Base-by-base conservation (phyloP, 2,329 filamentous ascomycete species). In the Cercospora sp. region DNA sequence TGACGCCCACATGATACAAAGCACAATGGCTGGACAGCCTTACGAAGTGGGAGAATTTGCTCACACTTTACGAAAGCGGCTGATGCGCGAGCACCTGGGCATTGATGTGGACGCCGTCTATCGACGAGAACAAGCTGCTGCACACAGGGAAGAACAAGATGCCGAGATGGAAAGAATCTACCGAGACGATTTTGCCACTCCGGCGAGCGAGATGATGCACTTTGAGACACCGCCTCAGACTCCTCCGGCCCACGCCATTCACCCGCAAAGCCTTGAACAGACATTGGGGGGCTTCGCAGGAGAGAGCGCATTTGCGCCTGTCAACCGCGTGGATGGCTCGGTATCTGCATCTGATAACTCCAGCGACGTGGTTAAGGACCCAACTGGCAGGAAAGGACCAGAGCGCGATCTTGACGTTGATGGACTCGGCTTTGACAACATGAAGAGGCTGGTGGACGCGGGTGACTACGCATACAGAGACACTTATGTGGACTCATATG, bases 1-100 rank as follows among this genome's bases (percentile, higher is more conserved):
- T 63, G 95, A 99, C 77, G 94, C 92, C 1, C 93, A 97, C 78
- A 93, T 97, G 88, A 87, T 97, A 67, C 90, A 89, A 84, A 97
- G 94, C 5, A 91, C 87, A 63, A 98, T 99, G 95, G 93, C 87
- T 62, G 94, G 94, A 42, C 85, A 91, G 75, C 92, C 93, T 5
- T 99, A 96, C 79, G 89, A 90, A 65, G 95, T 98, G 39, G 94
- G 93, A 53, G 89, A 92, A 28, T 99, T 97, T 79, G 92, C 95
- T 5, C 94, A 98, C 78, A 95, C 93, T 0, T 86, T 99, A 63
- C 92, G 95, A 31, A 89, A 97, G 83, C 91, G 95, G 28, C 84
- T 98, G 60, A 98, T 98, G 95, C 88, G 94, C 70, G 95, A 99
- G 80, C 95, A 99, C 81, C 84, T 99, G 31, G 95, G 95, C n/a